Evolutionary conservation across 2,329 filamentous ascomycete genomes (phyloP).

Genomic region (Aspergillus sp.): DNA sequence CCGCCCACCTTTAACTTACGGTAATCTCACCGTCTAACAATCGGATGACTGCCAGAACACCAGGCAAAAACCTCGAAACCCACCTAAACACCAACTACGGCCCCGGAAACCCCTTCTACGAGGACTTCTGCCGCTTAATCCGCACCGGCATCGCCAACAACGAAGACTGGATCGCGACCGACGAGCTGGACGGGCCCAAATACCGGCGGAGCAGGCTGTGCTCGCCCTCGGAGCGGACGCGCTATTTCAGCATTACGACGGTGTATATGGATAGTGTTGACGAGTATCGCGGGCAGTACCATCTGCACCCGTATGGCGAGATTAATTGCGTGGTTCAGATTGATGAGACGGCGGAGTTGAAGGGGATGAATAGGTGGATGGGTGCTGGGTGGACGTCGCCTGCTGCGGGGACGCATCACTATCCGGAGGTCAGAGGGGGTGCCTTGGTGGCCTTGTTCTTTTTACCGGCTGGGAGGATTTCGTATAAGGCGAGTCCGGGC

Average conservation of each 20-base stretch:
- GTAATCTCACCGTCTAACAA: not conserved
- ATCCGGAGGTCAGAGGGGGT: slow-evolving; percentile 53
- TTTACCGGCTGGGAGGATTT: slow-evolving; percentile 55
- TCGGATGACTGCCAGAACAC: slow-evolving; percentile 35
- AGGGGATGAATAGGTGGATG: slow-evolving; percentile 58
- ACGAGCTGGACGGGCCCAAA: slow-evolving; percentile 45
- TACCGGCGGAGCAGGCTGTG: slow-evolving; percentile 52
- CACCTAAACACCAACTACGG: slow-evolving; percentile 47
- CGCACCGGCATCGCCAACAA: slow-evolving; percentile 35
- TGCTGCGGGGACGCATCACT: slow-evolving; percentile 58
- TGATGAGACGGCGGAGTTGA: slow-evolving; percentile 51
- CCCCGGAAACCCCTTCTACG: slow-evolving; percentile 45
- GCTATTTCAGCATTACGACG: slow-evolving; percentile 57
- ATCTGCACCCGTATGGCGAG: slow-evolving; percentile 55
- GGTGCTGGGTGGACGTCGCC: slow-evolving; percentile 58
- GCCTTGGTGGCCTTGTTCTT: slow-evolving; percentile 57
- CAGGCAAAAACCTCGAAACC: slow-evolving; percentile 47
- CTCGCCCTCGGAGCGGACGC: slow-evolving; percentile 47
- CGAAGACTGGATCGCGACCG: slow-evolving; percentile 49
- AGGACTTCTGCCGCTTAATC: slow-evolving; percentile 43
- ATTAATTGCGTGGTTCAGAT: slow-evolving; percentile 57
- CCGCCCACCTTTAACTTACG: too few species aligned
- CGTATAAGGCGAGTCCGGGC: slow-evolving; percentile 8
- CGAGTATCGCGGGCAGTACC: slow-evolving; percentile 55
- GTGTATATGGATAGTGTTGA: slow-evolving; percentile 57